Base-by-base conservation (phyloP, 352 stramenopile genomes). In the Phytopythium chamaehyphon region DNA sequence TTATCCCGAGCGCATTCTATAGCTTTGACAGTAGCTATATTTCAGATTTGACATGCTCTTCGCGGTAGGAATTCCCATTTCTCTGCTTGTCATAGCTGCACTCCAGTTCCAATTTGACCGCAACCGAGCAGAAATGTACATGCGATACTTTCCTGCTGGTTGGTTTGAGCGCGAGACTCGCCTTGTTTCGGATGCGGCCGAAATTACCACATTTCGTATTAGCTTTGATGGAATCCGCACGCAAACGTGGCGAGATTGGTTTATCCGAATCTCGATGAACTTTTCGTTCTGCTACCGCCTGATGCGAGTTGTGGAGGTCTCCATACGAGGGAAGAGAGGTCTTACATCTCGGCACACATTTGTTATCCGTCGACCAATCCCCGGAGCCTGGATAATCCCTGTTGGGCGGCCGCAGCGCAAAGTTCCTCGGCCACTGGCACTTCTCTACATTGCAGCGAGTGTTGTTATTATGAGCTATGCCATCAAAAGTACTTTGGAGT, bases 271-370 rank as follows among this genome's bases (percentile, higher is more conserved):
- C n/a, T 56, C 51, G 23, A 67, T 60, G 54, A 78, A 66, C 24
- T n/a, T 70, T 7, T 33, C 54, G 0, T 72, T 74, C 23, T 72
- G 58, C n/a, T 61, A 60, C n/a, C 68, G 64, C 2, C 62, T 74
- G 16, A 47, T 69, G 40, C 54, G 62, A 1, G 55, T 75, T 2
- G 18, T 71, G 8, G 40, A 66, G 19, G 42, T 58, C 0, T 51
- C 66, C 0, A 52, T 66, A 23, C 52, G 47, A 39, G 19, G 36
- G 2, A 26, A 26, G 2, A 38, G 33, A 4, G 45, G 55, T 14
- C 24, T 33, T 7, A 23, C 47, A 21, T 56, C 49, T 1, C 26
- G 36, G 14, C 37, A 47, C 18, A 47, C 18, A 6, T 4, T 33
- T 51, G 16, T 35, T 7, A 8, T 40, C 40, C 2, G 6, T 23